Base-by-base conservation (phyloP, 148 eudicot species). In the Dysphania ambrosioides region DNA sequence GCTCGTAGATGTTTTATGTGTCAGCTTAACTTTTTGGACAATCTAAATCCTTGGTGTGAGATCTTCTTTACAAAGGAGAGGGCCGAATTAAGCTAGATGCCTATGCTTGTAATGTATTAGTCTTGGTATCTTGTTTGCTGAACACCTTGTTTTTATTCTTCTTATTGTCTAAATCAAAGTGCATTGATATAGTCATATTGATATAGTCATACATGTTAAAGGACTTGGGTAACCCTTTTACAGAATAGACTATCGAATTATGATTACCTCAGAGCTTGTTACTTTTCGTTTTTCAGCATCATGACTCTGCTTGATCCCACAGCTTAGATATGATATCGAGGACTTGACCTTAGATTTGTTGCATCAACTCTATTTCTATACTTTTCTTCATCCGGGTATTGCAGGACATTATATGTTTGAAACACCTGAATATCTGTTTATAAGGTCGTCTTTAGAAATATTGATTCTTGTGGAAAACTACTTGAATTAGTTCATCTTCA, bases 271-370 rank as follows among this genome's bases (percentile, higher is more conserved):
- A 40, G 41, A 31, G 67, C 40, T 63, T 41, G n/a, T 30, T 27
- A 31, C 27, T 44, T 76, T 24, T 57, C 55, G 13, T 27, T 29
- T 44, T 27, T 40, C 31, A 41, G 55, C n/a, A 61, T 40, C 55
- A 40, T 9, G 29, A 16, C 24, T 10, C 38, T 56, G 9, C 27
- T 58, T 19, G 2, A 56, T 57, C 67, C 40, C 53, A 32, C 27
- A 19, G 31, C 66, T 40, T 60, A 56, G 70, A 35, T 74, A 40
- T 59, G 63, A 9, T 26, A 55, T 41, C 0, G 35, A 73, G 72
- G 57, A 53, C 19, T 29, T 57, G 53, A 36, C 57, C 32, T 40
- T 27, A 56, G 53, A 19, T 16, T 75, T 10, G 12, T 57, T 56
- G 53, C 36, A 21, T 55, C 51, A 75, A 36, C 44, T 41, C 11